phyloP scores from a whole-genome alignment of 2,329 filamentous ascomycete species.

The Penicillium sp. region DNA sequence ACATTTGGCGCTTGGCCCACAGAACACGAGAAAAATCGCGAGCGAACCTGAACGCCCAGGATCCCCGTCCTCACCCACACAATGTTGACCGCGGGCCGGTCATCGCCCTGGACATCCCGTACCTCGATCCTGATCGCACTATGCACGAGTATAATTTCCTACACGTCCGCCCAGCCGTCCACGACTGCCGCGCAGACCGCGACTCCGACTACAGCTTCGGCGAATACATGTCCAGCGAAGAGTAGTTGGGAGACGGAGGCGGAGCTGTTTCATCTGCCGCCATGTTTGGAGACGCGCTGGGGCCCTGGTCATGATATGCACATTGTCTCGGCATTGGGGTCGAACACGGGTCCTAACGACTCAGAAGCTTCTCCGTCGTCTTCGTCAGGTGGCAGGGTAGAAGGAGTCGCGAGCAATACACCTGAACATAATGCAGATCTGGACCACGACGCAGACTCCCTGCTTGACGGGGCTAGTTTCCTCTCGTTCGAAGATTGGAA shows the following conservation, averaged over 20 bases:
- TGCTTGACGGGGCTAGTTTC: slow-evolving; percentile 76
- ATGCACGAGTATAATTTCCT: slow-evolving; percentile 1
- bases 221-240: slow-evolving; percentile 13
- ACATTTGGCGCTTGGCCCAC: slow-evolving; percentile 2
- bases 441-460: slow-evolving; percentile 64
- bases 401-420: background rate
- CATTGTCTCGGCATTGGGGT: background rate
- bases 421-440: slow-evolving; percentile 23
- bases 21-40: slow-evolving; percentile 3
- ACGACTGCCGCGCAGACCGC: background rate
- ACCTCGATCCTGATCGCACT: slow-evolving; percentile 11
- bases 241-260: slow-evolving; percentile 19
- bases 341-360: background rate
- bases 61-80: background rate
- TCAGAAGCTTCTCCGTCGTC: background rate
- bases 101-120: slow-evolving; percentile 9
- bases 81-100: slow-evolving; percentile 17
- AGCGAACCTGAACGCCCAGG: background rate
- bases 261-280: slow-evolving; percentile 15
- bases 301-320: slow-evolving; percentile 2
- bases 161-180: slow-evolving; percentile 5
- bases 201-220: background rate
- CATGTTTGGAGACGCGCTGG: slow-evolving; percentile 18
- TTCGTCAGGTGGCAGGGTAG: slow-evolving; percentile 1
- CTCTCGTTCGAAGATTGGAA: slow-evolving; percentile 99